Evolutionary conservation across 495 filamentous ascomycete species (phyloP).

Genomic region (Viridothelium virens): DNA sequence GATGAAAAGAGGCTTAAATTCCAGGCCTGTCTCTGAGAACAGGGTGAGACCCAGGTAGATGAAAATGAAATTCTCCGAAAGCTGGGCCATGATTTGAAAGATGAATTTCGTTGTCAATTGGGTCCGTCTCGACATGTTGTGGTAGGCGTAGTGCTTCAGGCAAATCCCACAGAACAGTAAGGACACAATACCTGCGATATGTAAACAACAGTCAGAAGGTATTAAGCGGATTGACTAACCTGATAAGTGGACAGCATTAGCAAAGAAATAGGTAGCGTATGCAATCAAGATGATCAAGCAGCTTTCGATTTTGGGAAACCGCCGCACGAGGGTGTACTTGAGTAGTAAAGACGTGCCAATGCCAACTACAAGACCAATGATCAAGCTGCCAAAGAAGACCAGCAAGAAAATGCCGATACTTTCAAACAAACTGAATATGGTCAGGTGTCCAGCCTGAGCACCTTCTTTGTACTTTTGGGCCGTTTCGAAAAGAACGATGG

Average conservation of each 20-base stretch:
- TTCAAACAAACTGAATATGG: constrained; percentile 71
- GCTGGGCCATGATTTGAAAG: constrained; percentile 87
- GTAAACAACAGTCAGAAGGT: not conserved
- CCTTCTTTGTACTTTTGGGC: constrained; percentile 78
- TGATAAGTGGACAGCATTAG: constrained; percentile 87
- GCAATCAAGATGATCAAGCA: constrained; percentile 88
- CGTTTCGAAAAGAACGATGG: constrained; percentile 97
- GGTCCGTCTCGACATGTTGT: constrained; percentile 97
- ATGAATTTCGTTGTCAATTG: constrained; percentile 97
- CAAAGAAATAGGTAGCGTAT: constrained; percentile 95
- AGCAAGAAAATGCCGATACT: constrained; percentile 89
- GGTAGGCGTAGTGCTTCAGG: constrained; percentile 97
- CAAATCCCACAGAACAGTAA: constrained; percentile 97
- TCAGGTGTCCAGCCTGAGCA: constrained; percentile 52
- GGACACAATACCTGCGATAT: constrained; percentile 77
- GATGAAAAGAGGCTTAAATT: constrained; percentile 93
- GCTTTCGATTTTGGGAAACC: constrained; percentile 94
- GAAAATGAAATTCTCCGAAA: constrained; percentile 99
- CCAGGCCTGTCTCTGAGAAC: constrained; percentile 79
- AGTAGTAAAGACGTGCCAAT: constrained; percentile 77
- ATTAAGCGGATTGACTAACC: constrained; percentile 48
- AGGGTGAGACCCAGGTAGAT: constrained; percentile 93
- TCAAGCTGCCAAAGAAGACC: constrained; percentile 88
- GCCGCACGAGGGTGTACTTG: constrained; percentile 86
- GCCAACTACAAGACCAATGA: constrained; percentile 80